A percentile compares a stretch with the other conserved stretches of the same genome.
Conservation (phyloP, 805 yeast genomes). For the Dipodascus geniculatus region DNA sequence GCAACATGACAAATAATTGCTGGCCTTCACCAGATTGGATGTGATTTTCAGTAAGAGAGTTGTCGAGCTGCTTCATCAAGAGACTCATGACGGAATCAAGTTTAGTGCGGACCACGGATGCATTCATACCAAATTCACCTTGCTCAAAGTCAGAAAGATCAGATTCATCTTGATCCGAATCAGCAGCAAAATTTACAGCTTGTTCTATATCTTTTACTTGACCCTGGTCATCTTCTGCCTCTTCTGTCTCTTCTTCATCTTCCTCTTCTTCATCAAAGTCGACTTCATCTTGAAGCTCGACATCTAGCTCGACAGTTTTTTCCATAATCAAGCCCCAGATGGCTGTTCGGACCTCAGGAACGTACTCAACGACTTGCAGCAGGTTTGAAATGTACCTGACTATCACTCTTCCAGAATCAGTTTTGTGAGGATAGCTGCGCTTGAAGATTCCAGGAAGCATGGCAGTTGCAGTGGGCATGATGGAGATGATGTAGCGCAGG, state of each 20-base stretch:
- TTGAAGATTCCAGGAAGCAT: constrained; percentile 47
- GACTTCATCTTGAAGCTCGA: constrained; percentile 77
- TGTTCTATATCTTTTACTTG: constrained; percentile 14
- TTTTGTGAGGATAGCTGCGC: constrained; percentile 68
- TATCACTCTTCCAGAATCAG: constrained; percentile 41
- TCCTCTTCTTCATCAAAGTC: constrained; percentile 76
- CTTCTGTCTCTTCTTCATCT: constrained; percentile 30
- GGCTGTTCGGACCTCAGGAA: constrained; percentile 60
- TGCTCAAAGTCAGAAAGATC: constrained; percentile 23
- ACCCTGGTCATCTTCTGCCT: constrained; percentile 6
- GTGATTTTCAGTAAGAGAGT: constrained; percentile 38
- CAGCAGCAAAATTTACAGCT: constrained; percentile 27
- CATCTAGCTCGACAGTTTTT: constrained; percentile 75
- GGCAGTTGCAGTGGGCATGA: constrained; percentile 73
- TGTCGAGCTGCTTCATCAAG: constrained; percentile 40
- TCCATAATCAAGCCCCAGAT: constrained; percentile 78
- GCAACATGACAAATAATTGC: constrained; percentile 56
- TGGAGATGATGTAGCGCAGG: constrained; percentile 48
- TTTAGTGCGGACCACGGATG: constrained; percentile 42
- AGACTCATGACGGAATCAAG: constrained; percentile 57
- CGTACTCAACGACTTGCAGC: constrained; percentile 48
- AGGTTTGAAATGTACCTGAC: constrained; percentile 58
- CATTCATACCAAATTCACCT: constrained; percentile 17
- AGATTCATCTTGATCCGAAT: constrained; percentile 25
- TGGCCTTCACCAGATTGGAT: constrained; percentile 55